These are phyloP conservation scores for Podospora anserina DNA, from an alignment of 495 filamentous ascomycete species.

Conservation along the genomic window DNA sequence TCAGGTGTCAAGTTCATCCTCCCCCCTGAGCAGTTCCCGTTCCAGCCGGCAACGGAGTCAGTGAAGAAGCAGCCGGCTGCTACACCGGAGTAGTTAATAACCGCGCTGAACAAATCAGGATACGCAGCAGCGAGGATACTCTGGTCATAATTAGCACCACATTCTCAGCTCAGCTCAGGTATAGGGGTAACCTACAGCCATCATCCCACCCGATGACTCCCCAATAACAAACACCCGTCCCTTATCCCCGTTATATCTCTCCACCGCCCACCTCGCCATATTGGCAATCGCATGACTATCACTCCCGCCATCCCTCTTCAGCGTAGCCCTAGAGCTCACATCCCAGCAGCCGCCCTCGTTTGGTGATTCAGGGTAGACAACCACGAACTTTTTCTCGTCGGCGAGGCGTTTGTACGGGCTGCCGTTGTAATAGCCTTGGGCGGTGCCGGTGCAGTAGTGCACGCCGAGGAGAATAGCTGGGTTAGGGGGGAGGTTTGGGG, in stretches of 20 bases:
- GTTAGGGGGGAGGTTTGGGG: constrained; percentile 33
- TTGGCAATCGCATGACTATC: constrained; percentile 58
- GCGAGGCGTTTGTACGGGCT: constrained; percentile 49
- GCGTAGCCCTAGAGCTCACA: constrained; percentile 50
- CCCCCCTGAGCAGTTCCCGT: constrained; percentile 42
- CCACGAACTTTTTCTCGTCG: constrained; percentile 54
- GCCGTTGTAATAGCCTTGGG: constrained; percentile 46
- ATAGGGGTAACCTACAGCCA: constrained; percentile 18
- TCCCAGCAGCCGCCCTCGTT: constrained; percentile 59
- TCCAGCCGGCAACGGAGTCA: constrained; percentile 46
- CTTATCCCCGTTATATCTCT: constrained; percentile 47
- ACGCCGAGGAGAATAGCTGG: constrained; percentile 50
- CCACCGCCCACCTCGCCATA: constrained; percentile 56
- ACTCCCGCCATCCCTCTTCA: constrained; percentile 56
- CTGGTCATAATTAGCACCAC: neutral
- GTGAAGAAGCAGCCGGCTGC: constrained; percentile 57
- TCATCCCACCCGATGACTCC: constrained; percentile 50
- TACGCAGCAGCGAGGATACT: constrained; percentile 58
- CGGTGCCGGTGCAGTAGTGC: constrained; percentile 55
- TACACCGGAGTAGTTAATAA: constrained; percentile 56
- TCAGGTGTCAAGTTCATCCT: constrained; percentile 34
- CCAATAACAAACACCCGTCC: constrained; percentile 52
- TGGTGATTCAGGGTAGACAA: constrained; percentile 54
- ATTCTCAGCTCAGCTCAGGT: neutral
- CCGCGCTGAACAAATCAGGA: constrained; percentile 55